A percentile compares a stretch with the other conserved stretches of the same genome.
Conservation (phyloP, 2,329 filamentous ascomycete genomes). For the Apiospora rasikravindrae region DNA sequence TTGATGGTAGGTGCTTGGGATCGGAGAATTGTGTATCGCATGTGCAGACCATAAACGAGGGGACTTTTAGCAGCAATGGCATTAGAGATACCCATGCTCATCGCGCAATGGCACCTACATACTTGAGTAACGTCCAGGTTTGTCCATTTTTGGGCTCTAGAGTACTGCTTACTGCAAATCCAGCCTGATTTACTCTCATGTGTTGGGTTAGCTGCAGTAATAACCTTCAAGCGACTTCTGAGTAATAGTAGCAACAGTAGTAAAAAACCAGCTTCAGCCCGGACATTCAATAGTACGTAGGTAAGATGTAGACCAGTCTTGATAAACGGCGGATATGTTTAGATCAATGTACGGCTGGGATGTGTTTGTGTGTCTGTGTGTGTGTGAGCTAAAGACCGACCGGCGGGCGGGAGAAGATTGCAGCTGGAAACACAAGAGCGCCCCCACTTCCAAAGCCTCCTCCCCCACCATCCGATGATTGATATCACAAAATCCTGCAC, state of each 20-base stretch:
- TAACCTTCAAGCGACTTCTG: background rate
- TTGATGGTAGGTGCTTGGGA: background rate
- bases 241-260: background rate
- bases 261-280: background rate
- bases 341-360: background rate
- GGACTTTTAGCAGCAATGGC: background rate
- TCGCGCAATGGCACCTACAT: background rate
- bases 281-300: background rate
- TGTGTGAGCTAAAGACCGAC: background rate
- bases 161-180: background rate
- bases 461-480: constrained; percentile 6
- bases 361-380: background rate
- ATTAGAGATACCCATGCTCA: background rate
- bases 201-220: background rate
- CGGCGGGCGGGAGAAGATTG: background rate
- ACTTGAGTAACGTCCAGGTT: background rate
- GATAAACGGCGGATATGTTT: background rate
- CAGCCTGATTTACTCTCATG: background rate
- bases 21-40: background rate
- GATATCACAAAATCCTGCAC: constrained; percentile 9
- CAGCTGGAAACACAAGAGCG: background rate
- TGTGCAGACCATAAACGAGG: background rate
- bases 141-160: background rate
- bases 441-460: constrained; percentile 1
- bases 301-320: background rate